Conservation (phyloP, 345 rosid species). For the Gossypium bickii region DNA sequence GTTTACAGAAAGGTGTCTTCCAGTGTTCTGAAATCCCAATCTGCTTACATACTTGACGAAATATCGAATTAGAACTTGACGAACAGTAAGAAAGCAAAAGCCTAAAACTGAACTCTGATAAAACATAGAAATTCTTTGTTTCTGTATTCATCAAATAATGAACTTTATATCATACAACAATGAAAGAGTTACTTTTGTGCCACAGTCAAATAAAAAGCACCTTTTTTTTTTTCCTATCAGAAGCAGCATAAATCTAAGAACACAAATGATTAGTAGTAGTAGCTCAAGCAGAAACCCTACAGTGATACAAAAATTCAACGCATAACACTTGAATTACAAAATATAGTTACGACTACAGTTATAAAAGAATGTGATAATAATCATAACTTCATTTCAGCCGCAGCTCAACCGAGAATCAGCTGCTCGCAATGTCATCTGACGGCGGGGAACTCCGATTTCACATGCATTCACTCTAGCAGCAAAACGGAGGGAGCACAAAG, state of each 20-base stretch:
- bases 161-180: conserved; percentile 22
- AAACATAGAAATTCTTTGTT: neutral
- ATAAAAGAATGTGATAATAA: neutral
- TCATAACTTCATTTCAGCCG: conserved; percentile 36
- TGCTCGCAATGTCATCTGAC: conserved; percentile 42
- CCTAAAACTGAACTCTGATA: neutral
- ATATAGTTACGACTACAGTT: neutral
- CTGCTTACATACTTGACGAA: no score
- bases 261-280: conserved; percentile 16
- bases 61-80: no score
- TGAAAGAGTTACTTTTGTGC: neutral
- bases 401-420: conserved; percentile 63
- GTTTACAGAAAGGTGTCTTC: neutral
- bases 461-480: conserved; percentile 88
- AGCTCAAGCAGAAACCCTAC: conserved; percentile 10
- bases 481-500: conserved; percentile 77
- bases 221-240: neutral
- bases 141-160: conserved; percentile 29
- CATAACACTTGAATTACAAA: neutral
- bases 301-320: conserved; percentile 10
- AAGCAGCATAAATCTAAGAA: conserved; percentile 10
- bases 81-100: neutral
- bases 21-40: neutral
- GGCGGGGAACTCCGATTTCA: conserved; percentile 76
- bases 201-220: neutral